phyloP scores from a whole-genome alignment of 306 rosid genomes.

The Citrullus amarus region DNA sequence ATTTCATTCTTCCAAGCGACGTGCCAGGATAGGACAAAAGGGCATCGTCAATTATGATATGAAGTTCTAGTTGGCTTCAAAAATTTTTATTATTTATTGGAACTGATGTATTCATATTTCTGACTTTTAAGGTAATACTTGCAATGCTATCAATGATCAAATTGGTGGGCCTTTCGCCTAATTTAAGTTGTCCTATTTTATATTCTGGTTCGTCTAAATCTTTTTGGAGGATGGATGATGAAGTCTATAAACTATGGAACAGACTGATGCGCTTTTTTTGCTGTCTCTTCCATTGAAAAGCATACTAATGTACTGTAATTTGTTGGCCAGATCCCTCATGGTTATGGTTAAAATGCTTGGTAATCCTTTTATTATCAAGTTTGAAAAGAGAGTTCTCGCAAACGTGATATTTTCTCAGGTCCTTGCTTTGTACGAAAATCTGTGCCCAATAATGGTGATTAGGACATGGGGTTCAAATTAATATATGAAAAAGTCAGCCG shows the following conservation, averaged over 20 bases:
- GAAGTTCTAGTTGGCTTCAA: not conserved
- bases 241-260: no score
- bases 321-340: no score
- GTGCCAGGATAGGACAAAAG: not conserved
- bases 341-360: no score
- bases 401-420: no score
- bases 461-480: no score
- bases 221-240: not conserved
- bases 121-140: not conserved
- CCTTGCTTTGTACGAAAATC: no score
- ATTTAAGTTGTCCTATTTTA: not conserved
- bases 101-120: not conserved
- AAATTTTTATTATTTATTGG: constrained; percentile 1
- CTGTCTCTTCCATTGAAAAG: not conserved
- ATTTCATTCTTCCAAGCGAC: not conserved
- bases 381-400: no score
- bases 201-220: not conserved
- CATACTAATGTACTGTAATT: no score
- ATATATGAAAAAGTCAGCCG: no score
- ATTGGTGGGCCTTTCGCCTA: not conserved
- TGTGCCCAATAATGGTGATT: no score
- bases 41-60: not conserved
- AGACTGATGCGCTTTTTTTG: no score
- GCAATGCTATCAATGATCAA: not conserved
- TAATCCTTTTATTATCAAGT: no score